A percentile compares a stretch with the other conserved stretches of the same genome.
Evolutionary conservation across 805 yeast genomes (phyloP).

Genomic region (Pichia kluyveri): DNA sequence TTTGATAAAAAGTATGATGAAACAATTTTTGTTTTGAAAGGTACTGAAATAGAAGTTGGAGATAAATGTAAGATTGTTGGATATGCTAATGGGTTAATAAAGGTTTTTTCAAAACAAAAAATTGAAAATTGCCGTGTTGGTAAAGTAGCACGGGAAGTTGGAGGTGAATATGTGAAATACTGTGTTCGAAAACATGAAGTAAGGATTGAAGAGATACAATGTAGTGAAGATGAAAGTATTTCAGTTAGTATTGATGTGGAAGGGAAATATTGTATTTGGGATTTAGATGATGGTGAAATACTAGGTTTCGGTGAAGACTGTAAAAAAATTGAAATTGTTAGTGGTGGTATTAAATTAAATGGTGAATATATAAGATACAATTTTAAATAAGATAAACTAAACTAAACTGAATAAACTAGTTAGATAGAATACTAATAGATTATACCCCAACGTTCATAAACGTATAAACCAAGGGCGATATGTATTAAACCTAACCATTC

Average conservation of each 20-base stretch:
- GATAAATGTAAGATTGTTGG: conserved; percentile 1
- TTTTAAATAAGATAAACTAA: background rate
- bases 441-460: conserved; percentile 52
- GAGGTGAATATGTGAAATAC: background rate
- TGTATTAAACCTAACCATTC: conserved; percentile 44
- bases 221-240: background rate
- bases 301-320: background rate
- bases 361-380: background rate
- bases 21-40: background rate
- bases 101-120: conserved; percentile 4
- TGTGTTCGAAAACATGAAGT: background rate
- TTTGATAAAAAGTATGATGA: conserved; percentile 2
- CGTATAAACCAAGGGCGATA: conserved; percentile 47
- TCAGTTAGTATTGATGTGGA: background rate
- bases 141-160: background rate
- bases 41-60: background rate
- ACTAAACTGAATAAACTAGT: background rate
- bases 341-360: background rate
- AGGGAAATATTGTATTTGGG: background rate
- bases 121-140: conserved; percentile 6
- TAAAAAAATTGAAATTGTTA: background rate
- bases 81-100: background rate
- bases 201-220: background rate
- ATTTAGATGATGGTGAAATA: background rate
- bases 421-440: background rate